Evolutionary conservation across 2,329 filamentous ascomycete genomes (phyloP).

Genomic region (Grosmannia huntii): DNA sequence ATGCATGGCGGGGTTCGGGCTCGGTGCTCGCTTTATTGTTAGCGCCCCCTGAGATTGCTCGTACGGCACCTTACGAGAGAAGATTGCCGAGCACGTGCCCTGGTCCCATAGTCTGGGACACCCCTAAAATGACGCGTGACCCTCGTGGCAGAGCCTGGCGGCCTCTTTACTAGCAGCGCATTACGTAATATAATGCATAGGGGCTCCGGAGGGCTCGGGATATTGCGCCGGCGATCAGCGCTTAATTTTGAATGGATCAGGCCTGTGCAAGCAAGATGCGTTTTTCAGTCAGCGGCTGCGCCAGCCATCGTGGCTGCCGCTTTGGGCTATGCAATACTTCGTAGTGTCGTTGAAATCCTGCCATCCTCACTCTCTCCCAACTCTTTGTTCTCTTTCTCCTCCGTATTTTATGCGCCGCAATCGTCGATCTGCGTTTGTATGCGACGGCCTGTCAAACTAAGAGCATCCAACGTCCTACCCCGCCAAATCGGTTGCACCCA

Average conservation of each 20-base stretch:
- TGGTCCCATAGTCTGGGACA: not conserved
- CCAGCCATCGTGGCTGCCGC: not conserved
- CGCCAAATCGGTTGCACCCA: not conserved
- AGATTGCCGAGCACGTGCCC: not conserved
- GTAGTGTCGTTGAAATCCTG: not conserved
- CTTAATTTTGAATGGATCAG: not conserved
- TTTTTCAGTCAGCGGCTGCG: no score
- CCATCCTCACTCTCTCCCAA: not conserved
- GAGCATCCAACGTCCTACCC: not conserved
- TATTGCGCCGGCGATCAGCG: not conserved
- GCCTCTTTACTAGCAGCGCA: not conserved
- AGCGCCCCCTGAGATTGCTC: not conserved
- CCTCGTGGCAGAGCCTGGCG: not conserved
- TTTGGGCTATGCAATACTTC: not conserved
- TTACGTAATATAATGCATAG: not conserved
- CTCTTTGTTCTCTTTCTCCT: not conserved
- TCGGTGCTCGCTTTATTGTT: not conserved
- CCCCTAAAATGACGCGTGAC: not conserved
- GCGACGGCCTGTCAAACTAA: not conserved
- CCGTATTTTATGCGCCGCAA: not conserved
- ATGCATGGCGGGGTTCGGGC: not conserved
- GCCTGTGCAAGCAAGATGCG: not conserved
- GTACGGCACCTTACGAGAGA: not conserved
- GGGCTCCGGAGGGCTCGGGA: not conserved
- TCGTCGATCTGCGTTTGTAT: not conserved